phyloP scores from a whole-genome alignment of 169 alveolate species.

The Plasmodium malariae region DNA sequence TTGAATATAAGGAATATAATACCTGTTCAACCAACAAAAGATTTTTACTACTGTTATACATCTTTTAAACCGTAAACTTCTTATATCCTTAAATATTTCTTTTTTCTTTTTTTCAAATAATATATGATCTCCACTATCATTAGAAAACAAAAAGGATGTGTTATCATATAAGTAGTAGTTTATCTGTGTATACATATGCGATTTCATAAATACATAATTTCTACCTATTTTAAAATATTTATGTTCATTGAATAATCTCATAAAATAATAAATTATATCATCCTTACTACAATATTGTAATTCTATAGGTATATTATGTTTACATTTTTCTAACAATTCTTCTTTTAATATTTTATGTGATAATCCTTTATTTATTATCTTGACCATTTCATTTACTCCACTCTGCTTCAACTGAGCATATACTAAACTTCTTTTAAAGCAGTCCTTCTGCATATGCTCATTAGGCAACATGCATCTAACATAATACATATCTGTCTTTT shows the following conservation, averaged over 20 bases:
- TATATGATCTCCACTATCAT: not conserved
- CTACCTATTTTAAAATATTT: slow-evolving; percentile 16
- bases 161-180: slow-evolving; percentile 13
- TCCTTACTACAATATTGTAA: slow-evolving; percentile 18
- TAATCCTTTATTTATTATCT: slow-evolving; percentile 53
- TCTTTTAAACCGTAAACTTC: slow-evolving; percentile 19
- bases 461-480: slow-evolving; percentile 82
- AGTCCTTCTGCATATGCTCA: slow-evolving; percentile 66
- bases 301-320: not conserved
- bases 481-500: slow-evolving; percentile 78
- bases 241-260: slow-evolving; percentile 35
- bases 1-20: slow-evolving; percentile 18
- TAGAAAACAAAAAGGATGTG: not conserved
- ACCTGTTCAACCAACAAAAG: slow-evolving; percentile 23
- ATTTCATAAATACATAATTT: slow-evolving; percentile 40
- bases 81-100: slow-evolving; percentile 24
- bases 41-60: slow-evolving; percentile 31
- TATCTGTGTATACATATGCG: slow-evolving; percentile 32
- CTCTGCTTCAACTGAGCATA: slow-evolving; percentile 60
- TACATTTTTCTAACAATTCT: slow-evolving; percentile 10
- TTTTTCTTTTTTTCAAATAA: not conserved
- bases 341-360: slow-evolving; percentile 52
- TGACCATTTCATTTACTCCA: slow-evolving; percentile 64
- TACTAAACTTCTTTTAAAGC: slow-evolving; percentile 20
- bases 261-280: slow-evolving; percentile 44